Conservation (phyloP, 1,284 basidiomycete genomes). For the Cryptococcus sp. region DNA sequence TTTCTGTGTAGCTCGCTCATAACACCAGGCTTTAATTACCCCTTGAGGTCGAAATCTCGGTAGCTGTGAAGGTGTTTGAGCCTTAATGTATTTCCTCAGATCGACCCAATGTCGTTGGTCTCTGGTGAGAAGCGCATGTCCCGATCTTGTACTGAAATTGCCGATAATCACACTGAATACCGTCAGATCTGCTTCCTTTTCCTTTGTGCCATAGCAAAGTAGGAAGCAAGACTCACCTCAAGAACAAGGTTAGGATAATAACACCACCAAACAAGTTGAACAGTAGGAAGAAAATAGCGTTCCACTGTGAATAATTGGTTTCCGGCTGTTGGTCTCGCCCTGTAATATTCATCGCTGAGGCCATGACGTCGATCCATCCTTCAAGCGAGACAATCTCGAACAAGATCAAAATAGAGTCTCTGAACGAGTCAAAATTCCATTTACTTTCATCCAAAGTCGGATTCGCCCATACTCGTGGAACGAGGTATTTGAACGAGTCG, state of each 20-base stretch:
- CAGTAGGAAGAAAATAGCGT: constrained; percentile 87
- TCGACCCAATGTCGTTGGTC: constrained; percentile 96
- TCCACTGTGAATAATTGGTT: constrained; percentile 66
- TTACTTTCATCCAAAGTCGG: constrained; percentile 62
- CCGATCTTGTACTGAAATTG: constrained; percentile 83
- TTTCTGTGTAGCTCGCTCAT: constrained; percentile 81
- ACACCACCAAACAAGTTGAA: constrained; percentile 91
- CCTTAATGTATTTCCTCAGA: constrained; percentile 77
- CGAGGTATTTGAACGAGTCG: constrained; percentile 61
- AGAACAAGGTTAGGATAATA: constrained; percentile 81
- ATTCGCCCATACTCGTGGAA: constrained; percentile 84
- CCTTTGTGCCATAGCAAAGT: neutral
- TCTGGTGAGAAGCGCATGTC: constrained; percentile 74
- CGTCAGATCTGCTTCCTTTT: no score
- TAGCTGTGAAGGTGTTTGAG: constrained; percentile 75
- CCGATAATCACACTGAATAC: constrained; percentile 73
- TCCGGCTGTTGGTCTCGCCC: constrained; percentile 66
- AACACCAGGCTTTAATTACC: constrained; percentile 76
- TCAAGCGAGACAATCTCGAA: constrained; percentile 96
- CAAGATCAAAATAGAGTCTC: constrained; percentile 78
- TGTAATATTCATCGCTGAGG: constrained; percentile 71
- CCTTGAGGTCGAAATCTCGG: constrained; percentile 22
- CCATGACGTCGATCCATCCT: constrained; percentile 94
- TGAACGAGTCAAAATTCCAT: constrained; percentile 90
- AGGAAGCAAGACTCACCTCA: constrained; percentile 57